These are phyloP conservation scores for Hypoxylon sp. DNA, from an alignment of 2,329 filamentous ascomycete genomes.

Conservation along the genomic window DNA sequence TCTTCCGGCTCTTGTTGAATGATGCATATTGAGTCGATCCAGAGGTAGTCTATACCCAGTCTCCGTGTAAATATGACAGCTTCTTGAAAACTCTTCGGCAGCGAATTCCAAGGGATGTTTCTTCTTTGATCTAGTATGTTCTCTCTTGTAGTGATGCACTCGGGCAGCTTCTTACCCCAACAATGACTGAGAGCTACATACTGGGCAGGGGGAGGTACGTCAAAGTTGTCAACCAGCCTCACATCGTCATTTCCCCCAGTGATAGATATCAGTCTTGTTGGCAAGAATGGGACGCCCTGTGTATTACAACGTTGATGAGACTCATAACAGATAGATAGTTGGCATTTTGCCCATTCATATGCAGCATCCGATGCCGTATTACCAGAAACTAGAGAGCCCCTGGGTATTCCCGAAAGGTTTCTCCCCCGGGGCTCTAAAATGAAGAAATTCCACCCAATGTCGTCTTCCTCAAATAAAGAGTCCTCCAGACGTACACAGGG, in stretches of 20 bases:
- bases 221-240: constrained; percentile 1
- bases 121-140: constrained; percentile 8
- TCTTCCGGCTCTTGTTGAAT: constrained; percentile 4
- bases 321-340: constrained; percentile 7
- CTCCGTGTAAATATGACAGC: constrained; percentile 15
- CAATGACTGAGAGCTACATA: constrained; percentile 29
- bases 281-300: constrained; percentile 5
- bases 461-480: constrained; percentile 12
- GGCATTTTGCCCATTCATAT: constrained; percentile 2
- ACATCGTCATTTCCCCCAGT: not conserved
- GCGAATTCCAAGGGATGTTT: constrained; percentile 10
- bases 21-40: constrained; percentile 21
- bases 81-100: constrained; percentile 23
- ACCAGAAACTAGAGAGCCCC: constrained; percentile 6
- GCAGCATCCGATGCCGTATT: constrained; percentile 18
- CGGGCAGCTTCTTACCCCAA: constrained; percentile 11
- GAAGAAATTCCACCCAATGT: constrained; percentile 21
- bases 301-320: constrained; percentile 1
- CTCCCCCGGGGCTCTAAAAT: not conserved
- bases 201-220: not conserved
- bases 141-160: constrained; percentile 12
- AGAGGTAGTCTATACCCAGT: constrained; percentile 18
- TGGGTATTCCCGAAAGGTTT: constrained; percentile 8
- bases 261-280: constrained; percentile 20
- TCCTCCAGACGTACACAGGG: constrained; percentile 15